Evolutionary conservation across 2,329 filamentous ascomycete genomes (phyloP).

Genomic region (Ophiostoma populinum): DNA sequence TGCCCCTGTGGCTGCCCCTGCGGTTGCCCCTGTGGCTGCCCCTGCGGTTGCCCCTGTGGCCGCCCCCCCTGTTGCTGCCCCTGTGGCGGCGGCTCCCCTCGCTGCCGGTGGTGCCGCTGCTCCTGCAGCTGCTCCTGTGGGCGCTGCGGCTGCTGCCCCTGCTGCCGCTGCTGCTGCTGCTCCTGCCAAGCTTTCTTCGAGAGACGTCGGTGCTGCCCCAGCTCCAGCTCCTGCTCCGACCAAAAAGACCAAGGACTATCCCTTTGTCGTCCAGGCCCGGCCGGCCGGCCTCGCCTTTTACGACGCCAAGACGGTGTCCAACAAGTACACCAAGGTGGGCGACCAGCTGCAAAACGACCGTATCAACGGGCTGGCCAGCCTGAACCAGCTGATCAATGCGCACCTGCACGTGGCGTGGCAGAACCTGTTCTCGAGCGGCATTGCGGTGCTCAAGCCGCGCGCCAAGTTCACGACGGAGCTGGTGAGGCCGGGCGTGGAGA

Average conservation of each 20-base stretch:
- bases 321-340: slow-evolving; percentile 49
- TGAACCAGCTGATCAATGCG: slow-evolving; percentile 63
- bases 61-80: not conserved
- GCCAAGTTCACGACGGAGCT: slow-evolving; percentile 58
- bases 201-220: not conserved
- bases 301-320: slow-evolving; percentile 40
- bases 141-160: not conserved
- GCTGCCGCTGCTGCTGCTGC: not conserved
- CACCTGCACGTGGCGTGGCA: slow-evolving; percentile 82
- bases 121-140: not conserved
- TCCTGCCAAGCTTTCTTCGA: not conserved
- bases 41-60: not conserved
- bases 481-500: slow-evolving; percentile 48
- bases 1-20: not conserved
- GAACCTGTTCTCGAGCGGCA: slow-evolving; percentile 56
- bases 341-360: slow-evolving; percentile 40
- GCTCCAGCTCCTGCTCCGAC: not conserved
- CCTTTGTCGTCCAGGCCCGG: slow-evolving; percentile 47
- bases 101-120: not conserved
- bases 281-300: slow-evolving; percentile 65
- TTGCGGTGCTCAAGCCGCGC: slow-evolving; percentile 66
- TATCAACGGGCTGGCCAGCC: slow-evolving; percentile 41
- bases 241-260: slow-evolving; percentile 21
- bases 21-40: not conserved
- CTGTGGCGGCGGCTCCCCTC: not conserved